Evolutionary conservation across 768 basidiomycete genomes (phyloP).

Genomic region (Lentinula guzmanii): DNA sequence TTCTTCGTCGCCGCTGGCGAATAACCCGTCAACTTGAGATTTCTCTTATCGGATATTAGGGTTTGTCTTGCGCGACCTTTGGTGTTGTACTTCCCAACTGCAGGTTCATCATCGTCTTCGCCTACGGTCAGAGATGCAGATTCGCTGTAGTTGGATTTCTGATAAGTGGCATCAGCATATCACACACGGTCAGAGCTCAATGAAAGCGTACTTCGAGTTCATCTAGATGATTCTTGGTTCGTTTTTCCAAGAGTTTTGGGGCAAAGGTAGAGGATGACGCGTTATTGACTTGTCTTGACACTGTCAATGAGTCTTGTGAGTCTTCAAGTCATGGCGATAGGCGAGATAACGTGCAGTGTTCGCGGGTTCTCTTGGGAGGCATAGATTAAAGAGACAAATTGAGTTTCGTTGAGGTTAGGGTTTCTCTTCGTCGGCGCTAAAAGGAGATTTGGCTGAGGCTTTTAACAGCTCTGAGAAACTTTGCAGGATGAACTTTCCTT

Average conservation of each 20-base stretch:
- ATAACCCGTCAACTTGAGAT: slow-evolving; percentile 41
- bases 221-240: slow-evolving; percentile 72
- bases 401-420: not conserved
- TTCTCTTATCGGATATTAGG: slow-evolving; percentile 68
- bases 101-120: slow-evolving; percentile 41
- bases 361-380: slow-evolving; percentile 5
- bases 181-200: not conserved
- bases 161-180: no score
- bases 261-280: slow-evolving; percentile 37
- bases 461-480: no score
- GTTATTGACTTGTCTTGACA: slow-evolving; percentile 46
- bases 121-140: slow-evolving; percentile 35
- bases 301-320: slow-evolving; percentile 15
- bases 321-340: not conserved
- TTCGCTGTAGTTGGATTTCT: slow-evolving; percentile 69
- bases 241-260: slow-evolving; percentile 66
- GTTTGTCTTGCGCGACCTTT: slow-evolving; percentile 71
- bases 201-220: slow-evolving; percentile 64
- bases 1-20: slow-evolving; percentile 56
- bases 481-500: no score
- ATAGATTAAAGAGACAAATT: not conserved
- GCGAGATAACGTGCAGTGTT: not conserved
- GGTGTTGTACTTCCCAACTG: slow-evolving; percentile 31
- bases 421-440: no score
- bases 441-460: no score